Evolutionary conservation across 1,139 yeast species (phyloP).

Genomic region (Blastobotrys raffinosifermentans): DNA sequence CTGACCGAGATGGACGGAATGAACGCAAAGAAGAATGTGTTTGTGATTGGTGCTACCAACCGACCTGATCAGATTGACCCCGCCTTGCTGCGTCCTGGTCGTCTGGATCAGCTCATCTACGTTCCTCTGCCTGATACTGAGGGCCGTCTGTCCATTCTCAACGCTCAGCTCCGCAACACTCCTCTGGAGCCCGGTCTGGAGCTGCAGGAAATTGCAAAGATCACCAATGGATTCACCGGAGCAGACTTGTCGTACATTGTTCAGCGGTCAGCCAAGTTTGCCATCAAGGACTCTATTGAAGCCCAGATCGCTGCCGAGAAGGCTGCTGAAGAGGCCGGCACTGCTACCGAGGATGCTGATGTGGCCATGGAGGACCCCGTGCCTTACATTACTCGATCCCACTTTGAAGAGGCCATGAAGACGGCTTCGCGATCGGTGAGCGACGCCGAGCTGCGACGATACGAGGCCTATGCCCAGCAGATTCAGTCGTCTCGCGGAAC

Average conservation of each 20-base stretch:
- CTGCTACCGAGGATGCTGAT: conserved; percentile 50
- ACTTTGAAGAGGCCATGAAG: conserved; percentile 99
- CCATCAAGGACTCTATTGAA: conserved; percentile 95
- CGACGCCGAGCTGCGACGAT: conserved; percentile 96
- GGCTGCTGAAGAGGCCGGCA: conserved; percentile 42
- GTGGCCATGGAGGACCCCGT: conserved; percentile 82
- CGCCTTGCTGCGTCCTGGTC: conserved; percentile 97
- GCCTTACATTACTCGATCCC: conserved; percentile 87
- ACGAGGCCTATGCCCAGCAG: conserved; percentile 97
- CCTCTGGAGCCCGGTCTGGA: conserved; percentile 97
- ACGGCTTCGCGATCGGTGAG: conserved; percentile 96
- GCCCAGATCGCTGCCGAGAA: conserved; percentile 52
- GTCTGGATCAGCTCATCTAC: conserved; percentile 96
- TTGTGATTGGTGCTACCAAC: conserved; percentile 98
- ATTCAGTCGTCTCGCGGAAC: conserved; percentile 91
- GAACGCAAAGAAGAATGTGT: conserved; percentile 98
- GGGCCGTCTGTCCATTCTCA: conserved; percentile 87
- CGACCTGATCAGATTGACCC: conserved; percentile 99
- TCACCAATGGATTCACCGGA: conserved; percentile 96
- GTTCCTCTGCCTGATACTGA: conserved; percentile 96
- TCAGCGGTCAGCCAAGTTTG: conserved; percentile 97
- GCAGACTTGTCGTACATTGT: conserved; percentile 97
- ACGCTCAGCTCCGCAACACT: conserved; percentile 96
- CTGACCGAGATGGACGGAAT: conserved; percentile 99
- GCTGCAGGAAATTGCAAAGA: conserved; percentile 80